Evolutionary conservation across 1,284 basidiomycete species (phyloP), one percentile per base, ranked within the genome.

Genomic region (Trichosporon sp.): DNA sequence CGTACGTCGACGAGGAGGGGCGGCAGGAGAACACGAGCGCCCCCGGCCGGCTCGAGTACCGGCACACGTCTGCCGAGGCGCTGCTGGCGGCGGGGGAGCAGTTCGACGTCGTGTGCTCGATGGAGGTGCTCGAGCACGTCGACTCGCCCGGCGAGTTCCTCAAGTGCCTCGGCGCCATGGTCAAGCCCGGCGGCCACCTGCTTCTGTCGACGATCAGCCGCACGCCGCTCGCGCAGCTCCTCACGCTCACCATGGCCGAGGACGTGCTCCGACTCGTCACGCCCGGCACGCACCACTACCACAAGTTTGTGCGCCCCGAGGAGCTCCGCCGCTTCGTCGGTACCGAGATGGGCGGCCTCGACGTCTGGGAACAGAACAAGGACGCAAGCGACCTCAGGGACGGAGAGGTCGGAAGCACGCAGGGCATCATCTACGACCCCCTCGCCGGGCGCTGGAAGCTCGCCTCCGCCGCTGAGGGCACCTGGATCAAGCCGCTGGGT

Each of bases 81-180:
- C 86, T 88, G 5, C 80, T 86, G 25, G 87, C 89, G 9, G 80
- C 74, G 7, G 83, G 84, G 23, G 77, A 87, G 32, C 87, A 87
- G 58, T 99, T 91, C 79, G 96, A 99, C 80, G 86, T 96, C 7
- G 95, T 99, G 15, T 97, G 94, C 80, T 92, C 94, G 11, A 95
- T 99, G 94, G 97, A 99, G 80, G 95, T 99, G 18, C 80, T 99
- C 56, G 97, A 99, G 84, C 97, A 99, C 78, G 97, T 99, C 70
- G 91, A 97, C 78, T 89, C 95, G 75, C 96, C 97, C 0, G 86
- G 88, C 12, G 87, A 87, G 7, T 99, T 99, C 81, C 86, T 98
- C 65, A 85, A 88, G 60, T 89, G 90, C 62, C 91, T 93, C 73
- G 90, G 91, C 0, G 86, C 91, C 70, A 87, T 97, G 64, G 88